A percentile compares a stretch with the other conserved stretches of the same genome.
Evolutionary conservation across 257 asterid species (phyloP).

Genomic region (Solanum bulbocastanum): DNA sequence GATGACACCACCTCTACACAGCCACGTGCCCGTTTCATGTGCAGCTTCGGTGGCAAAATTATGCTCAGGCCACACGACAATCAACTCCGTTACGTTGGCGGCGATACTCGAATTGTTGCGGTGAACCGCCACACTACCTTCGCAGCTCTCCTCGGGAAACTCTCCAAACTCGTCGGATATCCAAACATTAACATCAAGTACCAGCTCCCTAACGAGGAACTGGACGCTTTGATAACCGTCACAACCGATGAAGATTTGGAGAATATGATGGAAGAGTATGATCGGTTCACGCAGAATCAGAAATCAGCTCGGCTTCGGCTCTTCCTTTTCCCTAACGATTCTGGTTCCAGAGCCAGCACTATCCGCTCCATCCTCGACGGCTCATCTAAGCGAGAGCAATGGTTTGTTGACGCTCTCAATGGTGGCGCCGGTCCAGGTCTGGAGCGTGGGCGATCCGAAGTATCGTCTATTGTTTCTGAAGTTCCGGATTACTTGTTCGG

Average conservation of each 20-base stretch:
- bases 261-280: conserved; percentile 92
- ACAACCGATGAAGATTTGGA: conserved; percentile 78
- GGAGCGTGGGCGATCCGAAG: conserved; percentile 87
- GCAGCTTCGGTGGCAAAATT: conserved; percentile 58
- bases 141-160: conserved; percentile 44
- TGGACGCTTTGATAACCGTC: conserved; percentile 75
- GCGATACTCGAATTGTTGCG: conserved; percentile 62
- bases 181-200: conserved; percentile 54
- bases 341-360: conserved; percentile 42
- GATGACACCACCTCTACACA: conserved; percentile 15
- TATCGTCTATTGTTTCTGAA: conserved; percentile 74
- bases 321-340: conserved; percentile 47
- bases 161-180: conserved; percentile 58
- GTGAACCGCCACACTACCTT: conserved; percentile 60
- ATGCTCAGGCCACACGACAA: conserved; percentile 56
- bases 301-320: conserved; percentile 67
- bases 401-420: conserved; percentile 85
- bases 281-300: conserved; percentile 49
- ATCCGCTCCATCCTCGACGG: conserved; percentile 84
- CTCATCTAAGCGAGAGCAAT: conserved; percentile 71
- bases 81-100: conserved; percentile 58
- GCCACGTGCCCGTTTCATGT: conserved; percentile 73
- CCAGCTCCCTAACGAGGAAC: conserved; percentile 91
- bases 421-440: conserved; percentile 44
- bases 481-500: conserved; percentile 89